phyloP scores from a whole-genome alignment of 129 eudicot genomes.

The Arctium minus region DNA sequence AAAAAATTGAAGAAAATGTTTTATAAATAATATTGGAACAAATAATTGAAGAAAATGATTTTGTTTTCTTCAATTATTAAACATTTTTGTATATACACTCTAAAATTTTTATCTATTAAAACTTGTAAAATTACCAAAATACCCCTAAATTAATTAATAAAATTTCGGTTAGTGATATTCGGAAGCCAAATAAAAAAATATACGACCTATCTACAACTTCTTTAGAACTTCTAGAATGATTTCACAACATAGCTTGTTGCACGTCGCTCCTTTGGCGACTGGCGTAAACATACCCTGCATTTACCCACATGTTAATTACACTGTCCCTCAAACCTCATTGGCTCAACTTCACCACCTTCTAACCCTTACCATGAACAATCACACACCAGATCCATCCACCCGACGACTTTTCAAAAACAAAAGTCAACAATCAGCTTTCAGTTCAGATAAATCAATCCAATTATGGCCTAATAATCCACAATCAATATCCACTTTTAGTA shows the following conservation, averaged over 20 bases:
- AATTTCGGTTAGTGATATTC: too few species aligned
- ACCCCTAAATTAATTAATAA: too few species aligned
- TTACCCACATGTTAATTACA: slow-evolving; percentile 11
- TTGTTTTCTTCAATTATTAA: too few species aligned
- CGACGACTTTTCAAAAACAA: background rate
- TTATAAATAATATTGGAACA: too few species aligned
- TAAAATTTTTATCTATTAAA: too few species aligned
- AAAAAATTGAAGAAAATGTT: too few species aligned
- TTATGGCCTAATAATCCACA: background rate
- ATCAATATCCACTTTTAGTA: background rate
- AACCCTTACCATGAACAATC: slow-evolving; percentile 6
- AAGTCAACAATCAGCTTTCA: slow-evolving; percentile 5
- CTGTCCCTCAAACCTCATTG: slow-evolving; percentile 13
- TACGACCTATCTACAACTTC: too few species aligned
- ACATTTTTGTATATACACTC: too few species aligned
- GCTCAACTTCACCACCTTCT: background rate
- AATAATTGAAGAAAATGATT: too few species aligned
- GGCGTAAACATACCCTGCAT: slow-evolving; percentile 2
- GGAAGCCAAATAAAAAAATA: too few species aligned
- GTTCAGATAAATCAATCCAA: background rate
- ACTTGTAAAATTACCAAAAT: too few species aligned
- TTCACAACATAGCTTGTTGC: background rate
- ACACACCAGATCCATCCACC: slow-evolving; percentile 4
- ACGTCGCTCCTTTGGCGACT: slow-evolving; percentile 16
- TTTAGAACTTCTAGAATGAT: too few species aligned